Conservation (phyloP, 441 rosid genomes). For the Mallotus repandus region DNA sequence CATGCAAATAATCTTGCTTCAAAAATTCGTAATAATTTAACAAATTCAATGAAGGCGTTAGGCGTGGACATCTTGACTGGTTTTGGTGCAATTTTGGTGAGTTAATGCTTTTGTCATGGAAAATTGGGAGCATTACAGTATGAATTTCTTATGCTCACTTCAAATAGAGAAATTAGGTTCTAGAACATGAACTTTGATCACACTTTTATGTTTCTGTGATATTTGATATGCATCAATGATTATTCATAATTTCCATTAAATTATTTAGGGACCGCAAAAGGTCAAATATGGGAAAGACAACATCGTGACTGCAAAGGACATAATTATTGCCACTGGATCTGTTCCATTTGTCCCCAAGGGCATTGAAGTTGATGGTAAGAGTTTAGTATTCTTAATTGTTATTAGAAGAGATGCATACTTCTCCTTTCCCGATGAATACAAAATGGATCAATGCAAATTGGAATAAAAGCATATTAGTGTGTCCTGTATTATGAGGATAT, state of each 20-base stretch:
- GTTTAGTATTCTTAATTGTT: background rate
- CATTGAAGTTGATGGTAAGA: constrained; percentile 92
- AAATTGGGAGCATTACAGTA: background rate
- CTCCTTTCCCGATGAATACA: too few species aligned
- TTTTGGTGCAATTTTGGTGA: constrained; percentile 74
- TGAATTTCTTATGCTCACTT: background rate
- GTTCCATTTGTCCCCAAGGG: constrained; percentile 97
- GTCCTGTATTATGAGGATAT: too few species aligned
- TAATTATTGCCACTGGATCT: constrained; percentile 95
- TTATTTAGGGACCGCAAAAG: constrained; percentile 82
- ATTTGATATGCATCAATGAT: background rate
- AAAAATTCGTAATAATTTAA: constrained; percentile 81
- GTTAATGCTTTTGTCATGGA: constrained; percentile 19
- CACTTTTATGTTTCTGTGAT: background rate
- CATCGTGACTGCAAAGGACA: constrained; percentile 67
- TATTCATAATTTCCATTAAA: constrained; percentile 8
- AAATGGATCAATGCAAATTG: too few species aligned
- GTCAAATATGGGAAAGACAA: constrained; percentile 79
- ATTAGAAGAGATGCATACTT: too few species aligned
- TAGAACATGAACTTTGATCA: background rate
- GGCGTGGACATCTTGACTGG: constrained; percentile 97
- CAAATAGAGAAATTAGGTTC: background rate
- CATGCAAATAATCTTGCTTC: constrained; percentile 95
- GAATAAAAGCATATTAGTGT: too few species aligned
- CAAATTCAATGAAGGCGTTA: constrained; percentile 88